Evolutionary conservation across 2,329 filamentous ascomycete genomes (phyloP).

Genomic region (Xylaria sp.): DNA sequence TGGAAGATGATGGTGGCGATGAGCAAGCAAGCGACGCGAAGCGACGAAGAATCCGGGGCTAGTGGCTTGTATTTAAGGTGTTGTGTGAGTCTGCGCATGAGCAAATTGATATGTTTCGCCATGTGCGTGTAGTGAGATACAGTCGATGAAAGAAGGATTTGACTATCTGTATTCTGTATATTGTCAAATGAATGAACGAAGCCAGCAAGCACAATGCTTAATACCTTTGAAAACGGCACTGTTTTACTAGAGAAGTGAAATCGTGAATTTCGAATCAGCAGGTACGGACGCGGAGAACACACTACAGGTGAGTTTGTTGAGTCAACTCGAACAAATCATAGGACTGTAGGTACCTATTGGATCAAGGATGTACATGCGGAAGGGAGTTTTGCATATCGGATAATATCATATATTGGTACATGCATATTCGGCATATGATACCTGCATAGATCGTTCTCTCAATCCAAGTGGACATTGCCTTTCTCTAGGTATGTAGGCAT

Average conservation of each 20-base stretch:
- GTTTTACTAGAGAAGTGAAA: neutral
- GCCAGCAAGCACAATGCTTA: neutral
- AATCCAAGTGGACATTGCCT: too few relatives aligned
- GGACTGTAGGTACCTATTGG: too few relatives aligned
- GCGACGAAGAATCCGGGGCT: conserved; percentile 41
- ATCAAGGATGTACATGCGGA: too few relatives aligned
- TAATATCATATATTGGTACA: too few relatives aligned
- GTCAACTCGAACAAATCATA: too few relatives aligned
- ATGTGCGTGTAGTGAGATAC: neutral
- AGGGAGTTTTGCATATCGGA: too few relatives aligned
- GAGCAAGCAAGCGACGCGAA: conserved; percentile 51
- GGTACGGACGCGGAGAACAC: too few relatives aligned
- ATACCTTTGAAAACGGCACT: neutral
- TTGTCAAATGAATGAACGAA: neutral
- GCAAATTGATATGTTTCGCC: neutral
- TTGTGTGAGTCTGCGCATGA: neutral
- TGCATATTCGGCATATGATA: too few relatives aligned
- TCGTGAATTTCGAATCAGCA: too few relatives aligned
- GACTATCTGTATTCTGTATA: conserved; percentile 7
- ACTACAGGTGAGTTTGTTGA: too few relatives aligned
- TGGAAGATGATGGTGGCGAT: conserved; percentile 53
- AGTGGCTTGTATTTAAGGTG: conserved; percentile 3
- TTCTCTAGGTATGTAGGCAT: too few relatives aligned
- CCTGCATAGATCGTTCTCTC: too few relatives aligned
- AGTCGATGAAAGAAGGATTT: neutral